Percentiles rank a stretch among this genome's conserved stretches.
phyloP scores from a whole-genome alignment of 2,329 filamentous ascomycete genomes.

The Aspergillus proliferans region DNA sequence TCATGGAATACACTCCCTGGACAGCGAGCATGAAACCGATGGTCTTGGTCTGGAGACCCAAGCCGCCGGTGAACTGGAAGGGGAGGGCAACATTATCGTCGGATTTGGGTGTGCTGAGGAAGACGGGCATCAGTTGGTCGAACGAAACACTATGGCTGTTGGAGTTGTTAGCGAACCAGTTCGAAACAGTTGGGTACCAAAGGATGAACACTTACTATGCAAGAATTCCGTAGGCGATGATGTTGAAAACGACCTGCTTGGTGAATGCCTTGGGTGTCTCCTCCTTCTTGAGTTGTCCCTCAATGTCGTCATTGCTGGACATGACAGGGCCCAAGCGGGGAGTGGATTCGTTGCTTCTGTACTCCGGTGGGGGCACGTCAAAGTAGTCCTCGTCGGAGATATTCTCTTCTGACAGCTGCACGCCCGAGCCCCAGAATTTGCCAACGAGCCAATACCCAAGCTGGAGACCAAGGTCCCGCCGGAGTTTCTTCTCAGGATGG shows the following conservation, averaged over 20 bases:
- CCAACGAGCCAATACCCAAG: conserved; percentile 63
- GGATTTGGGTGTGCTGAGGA: conserved; percentile 66
- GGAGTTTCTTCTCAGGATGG: conserved; percentile 71
- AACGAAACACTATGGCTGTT: conserved; percentile 90
- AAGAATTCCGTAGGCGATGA: conserved; percentile 82
- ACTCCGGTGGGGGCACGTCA: conserved; percentile 60
- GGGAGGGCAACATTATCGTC: conserved; percentile 55
- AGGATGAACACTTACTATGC: conserved; percentile 68
- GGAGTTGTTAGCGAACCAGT: conserved; percentile 35
- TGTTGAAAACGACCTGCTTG: conserved; percentile 76
- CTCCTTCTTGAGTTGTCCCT: conserved; percentile 36
- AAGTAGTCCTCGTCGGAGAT: conserved; percentile 38
- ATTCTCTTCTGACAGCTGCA: conserved; percentile 44
- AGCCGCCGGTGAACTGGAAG: conserved; percentile 84
- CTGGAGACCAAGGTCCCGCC: conserved; percentile 69
- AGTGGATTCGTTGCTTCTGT: conserved; percentile 54
- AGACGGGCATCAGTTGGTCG: conserved; percentile 86
- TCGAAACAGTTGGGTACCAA: conserved; percentile 1
- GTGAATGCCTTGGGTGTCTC: conserved; percentile 64
- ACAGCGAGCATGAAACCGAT: conserved; percentile 84
- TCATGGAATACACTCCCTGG: conserved; percentile 83
- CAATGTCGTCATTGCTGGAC: conserved; percentile 34
- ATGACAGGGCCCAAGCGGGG: conserved; percentile 41
- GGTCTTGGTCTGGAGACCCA: conserved; percentile 72
- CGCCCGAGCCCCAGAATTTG: conserved; percentile 22